Evolutionary conservation across 1,284 basidiomycete genomes (phyloP).

Genomic region (Bondarzewia mesenterica): DNA sequence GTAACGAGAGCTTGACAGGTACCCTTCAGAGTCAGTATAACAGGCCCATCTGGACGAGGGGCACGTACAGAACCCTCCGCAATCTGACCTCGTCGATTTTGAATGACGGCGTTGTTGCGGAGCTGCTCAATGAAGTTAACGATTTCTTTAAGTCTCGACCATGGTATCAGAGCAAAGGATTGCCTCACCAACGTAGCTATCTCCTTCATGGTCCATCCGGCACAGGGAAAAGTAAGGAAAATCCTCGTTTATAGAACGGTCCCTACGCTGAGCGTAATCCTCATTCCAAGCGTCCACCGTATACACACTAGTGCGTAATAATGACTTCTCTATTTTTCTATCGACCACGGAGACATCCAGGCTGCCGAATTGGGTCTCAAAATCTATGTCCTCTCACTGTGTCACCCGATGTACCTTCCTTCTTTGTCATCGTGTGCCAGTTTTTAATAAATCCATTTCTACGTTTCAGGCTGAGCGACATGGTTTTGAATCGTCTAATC

Average conservation of each 20-base stretch:
- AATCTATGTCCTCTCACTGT: constrained; percentile 1
- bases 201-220: not conserved
- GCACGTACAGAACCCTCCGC: not conserved
- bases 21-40: not conserved
- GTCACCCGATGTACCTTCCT: not conserved
- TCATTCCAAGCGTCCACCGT: not conserved
- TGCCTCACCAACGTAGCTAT: not conserved
- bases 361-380: not conserved
- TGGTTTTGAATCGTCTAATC: not conserved
- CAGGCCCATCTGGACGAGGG: not conserved
- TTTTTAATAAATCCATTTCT: not conserved
- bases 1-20: no score
- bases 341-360: not conserved
- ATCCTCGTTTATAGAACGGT: not conserved
- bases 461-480: constrained; percentile 1
- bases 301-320: not conserved
- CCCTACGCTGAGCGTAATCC: not conserved
- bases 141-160: not conserved
- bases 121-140: not conserved
- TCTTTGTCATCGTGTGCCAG: not conserved
- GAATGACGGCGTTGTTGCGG: not conserved
- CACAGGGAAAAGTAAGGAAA: not conserved
- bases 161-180: not conserved
- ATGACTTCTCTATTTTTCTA: not conserved
- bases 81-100: not conserved